Base-by-base conservation (phyloP, 202 grass and related monocot species). In the Panicum virgatum region DNA sequence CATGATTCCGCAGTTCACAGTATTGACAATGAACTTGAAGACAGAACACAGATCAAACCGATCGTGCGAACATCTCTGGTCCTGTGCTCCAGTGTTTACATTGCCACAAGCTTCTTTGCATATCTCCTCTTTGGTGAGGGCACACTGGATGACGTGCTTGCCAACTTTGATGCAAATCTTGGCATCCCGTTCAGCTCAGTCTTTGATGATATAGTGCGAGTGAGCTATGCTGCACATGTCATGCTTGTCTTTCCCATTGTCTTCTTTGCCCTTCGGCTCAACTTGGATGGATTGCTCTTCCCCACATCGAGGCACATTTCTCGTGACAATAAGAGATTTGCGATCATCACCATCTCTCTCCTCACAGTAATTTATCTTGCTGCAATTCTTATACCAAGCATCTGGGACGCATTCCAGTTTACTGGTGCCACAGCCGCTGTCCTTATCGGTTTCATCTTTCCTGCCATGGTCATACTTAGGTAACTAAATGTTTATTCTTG, bases 211-310 rank as follows among this genome's bases (percentile, higher is more conserved):
- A 61, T 91, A 52, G 92, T 96, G 51, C 79, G 96, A 67, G 87
- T 92, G 64, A 98, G 96, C 87, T 98, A 98, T 0, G 85, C 89
- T 7, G 84, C 88, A 0, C 96, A 98, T 15, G 82, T 96, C 81
- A 96, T 98, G 96, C 92, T 98, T 38, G 96, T 98, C 64, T 98
- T 98, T 26, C 96, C 96, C 20, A 91, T 98, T 1, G 53, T 98
- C 76, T 93, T 96, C 88, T 93, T 93, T 42, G 87, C 92, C 27
- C 62, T 96, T 64, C 85, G 92, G 20, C 73, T 98, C 78, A 98
- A 98, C 78, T 66, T 98, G 46, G 92, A 98, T 53, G 92, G 89
- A 20, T 82, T 98, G 40, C 88, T 94, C 43, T 98, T 96, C 79
- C 92, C 92, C 7, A 91, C 89, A 0, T 87, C 89, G 3, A 85